Evolutionary conservation across 1,139 yeast genomes (phyloP).

Genomic region (Zygoascus sp.): DNA sequence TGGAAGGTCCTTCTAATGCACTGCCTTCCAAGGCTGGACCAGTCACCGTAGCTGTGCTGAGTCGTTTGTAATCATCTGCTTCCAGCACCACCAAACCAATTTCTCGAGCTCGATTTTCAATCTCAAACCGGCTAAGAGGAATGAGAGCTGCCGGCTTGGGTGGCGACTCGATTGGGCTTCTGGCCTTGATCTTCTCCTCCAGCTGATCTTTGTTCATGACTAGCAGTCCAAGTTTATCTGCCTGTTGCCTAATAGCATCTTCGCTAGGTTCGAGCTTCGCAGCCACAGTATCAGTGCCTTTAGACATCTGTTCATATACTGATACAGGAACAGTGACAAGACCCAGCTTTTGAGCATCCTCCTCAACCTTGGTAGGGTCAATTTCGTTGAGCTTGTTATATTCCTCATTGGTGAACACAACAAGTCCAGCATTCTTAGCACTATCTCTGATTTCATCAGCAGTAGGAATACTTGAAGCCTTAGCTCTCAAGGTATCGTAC

Average conservation of each 20-base stretch:
- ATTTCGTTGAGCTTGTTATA: slow-evolving; percentile 20
- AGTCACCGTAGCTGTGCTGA: slow-evolving; percentile 19
- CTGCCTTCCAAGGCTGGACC: slow-evolving; percentile 13
- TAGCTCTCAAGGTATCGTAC: slow-evolving; percentile 23
- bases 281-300: neutral
- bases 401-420: slow-evolving; percentile 26
- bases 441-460: slow-evolving; percentile 23
- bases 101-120: slow-evolving; percentile 20
- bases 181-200: slow-evolving; percentile 5
- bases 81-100: slow-evolving; percentile 26
- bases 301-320: slow-evolving; percentile 14
- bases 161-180: neutral
- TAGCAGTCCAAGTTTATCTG: slow-evolving; percentile 29
- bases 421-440: slow-evolving; percentile 28
- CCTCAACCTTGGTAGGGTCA: slow-evolving; percentile 22
- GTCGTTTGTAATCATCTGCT: slow-evolving; percentile 21
- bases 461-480: slow-evolving; percentile 1
- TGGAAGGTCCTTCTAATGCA: slow-evolving; percentile 17
- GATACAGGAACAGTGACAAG: slow-evolving; percentile 25
- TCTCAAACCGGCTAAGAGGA: slow-evolving; percentile 4
- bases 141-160: neutral
- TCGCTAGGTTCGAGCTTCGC: slow-evolving; percentile 24
- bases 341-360: slow-evolving; percentile 25
- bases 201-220: slow-evolving; percentile 18
- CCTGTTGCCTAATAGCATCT: slow-evolving; percentile 30